Conservation (phyloP, 371 early-diverging fungal species). For the Mucor saturninus region DNA sequence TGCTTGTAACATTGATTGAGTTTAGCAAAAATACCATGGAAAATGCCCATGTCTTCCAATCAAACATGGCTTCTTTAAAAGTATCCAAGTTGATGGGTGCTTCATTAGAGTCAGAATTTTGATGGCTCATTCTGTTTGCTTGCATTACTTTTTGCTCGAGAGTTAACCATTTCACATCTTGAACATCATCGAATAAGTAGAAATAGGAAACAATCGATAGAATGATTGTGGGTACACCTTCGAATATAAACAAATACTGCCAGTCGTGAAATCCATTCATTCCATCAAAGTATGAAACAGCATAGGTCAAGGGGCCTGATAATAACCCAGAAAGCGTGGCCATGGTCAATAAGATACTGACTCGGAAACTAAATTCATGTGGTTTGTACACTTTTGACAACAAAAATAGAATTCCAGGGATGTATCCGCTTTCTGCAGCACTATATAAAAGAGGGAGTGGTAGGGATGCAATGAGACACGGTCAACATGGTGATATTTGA, state of each 20-base stretch:
- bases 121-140: conserved; percentile 17
- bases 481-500: background rate
- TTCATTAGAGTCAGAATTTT: conserved; percentile 1
- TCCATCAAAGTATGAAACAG: conserved; percentile 32
- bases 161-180: conserved; percentile 36
- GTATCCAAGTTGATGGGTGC: conserved; percentile 43
- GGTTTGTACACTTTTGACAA: conserved; percentile 36
- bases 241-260: conserved; percentile 42
- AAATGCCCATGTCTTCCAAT: conserved; percentile 43
- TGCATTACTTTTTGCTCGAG: conserved; percentile 36
- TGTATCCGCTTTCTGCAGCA: conserved; percentile 40
- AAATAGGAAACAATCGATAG: conserved; percentile 30
- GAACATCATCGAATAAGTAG: conserved; percentile 32
- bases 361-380: conserved; percentile 33
- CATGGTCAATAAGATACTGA: conserved; percentile 31
- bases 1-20: conserved; percentile 25
- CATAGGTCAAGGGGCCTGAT: conserved; percentile 36
- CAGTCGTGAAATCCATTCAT: conserved; percentile 32
- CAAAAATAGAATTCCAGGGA: conserved; percentile 38
- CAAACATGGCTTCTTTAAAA: conserved; percentile 42
- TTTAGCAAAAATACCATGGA: conserved; percentile 26
- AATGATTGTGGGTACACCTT: conserved; percentile 33
- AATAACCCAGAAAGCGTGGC: conserved; percentile 34
- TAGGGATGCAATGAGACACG: background rate
- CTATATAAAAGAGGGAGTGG: conserved; percentile 15